These are phyloP conservation scores for Tinospora cordifolia DNA, from an alignment of 164 flowering plant species.

Conservation along the genomic window DNA sequence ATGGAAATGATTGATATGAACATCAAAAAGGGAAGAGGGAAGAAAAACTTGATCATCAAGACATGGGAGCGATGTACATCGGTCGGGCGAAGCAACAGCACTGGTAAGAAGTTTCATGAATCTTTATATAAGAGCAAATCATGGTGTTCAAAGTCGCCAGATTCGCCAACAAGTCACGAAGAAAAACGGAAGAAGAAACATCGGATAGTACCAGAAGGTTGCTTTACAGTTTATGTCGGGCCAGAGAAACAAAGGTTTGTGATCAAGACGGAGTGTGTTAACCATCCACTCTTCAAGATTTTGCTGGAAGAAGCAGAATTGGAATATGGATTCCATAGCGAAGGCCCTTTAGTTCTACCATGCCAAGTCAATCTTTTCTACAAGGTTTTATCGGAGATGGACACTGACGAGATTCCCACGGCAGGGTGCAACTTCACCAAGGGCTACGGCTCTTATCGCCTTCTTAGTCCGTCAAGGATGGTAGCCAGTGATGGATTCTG, in stretches of 20 bases:
- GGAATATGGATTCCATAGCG: slow-evolving; percentile 42
- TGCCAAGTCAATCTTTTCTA: slow-evolving; percentile 43
- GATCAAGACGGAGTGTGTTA: slow-evolving; percentile 37
- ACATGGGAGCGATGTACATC: slow-evolving; percentile 59
- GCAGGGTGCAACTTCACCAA: slow-evolving; percentile 23
- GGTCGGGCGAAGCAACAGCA: slow-evolving; percentile 15
- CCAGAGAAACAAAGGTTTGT: slow-evolving; percentile 41
- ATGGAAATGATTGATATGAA: slow-evolving; percentile 16
- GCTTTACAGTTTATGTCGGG: slow-evolving; percentile 56
- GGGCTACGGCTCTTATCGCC: slow-evolving; percentile 21
- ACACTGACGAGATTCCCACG: slow-evolving; percentile 19
- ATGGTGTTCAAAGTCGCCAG: slow-evolving; percentile 22
- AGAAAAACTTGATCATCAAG: slow-evolving; percentile 36
- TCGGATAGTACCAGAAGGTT: slow-evolving; percentile 40
- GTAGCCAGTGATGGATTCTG: slow-evolving; percentile 17
- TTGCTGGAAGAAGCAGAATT: slow-evolving; percentile 53
- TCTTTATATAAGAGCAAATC: slow-evolving; percentile 37
- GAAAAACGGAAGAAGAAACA: neutral
- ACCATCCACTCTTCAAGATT: slow-evolving; percentile 52
- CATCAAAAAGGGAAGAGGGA: slow-evolving; percentile 20
- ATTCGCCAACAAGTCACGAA: neutral
- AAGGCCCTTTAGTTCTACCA: slow-evolving; percentile 51
- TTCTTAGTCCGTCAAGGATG: slow-evolving; percentile 34
- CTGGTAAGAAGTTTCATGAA: slow-evolving; percentile 3
- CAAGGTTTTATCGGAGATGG: slow-evolving; percentile 44